Evolutionary conservation across 1,284 basidiomycete species (phyloP).

Genomic region (Ceratobasidium sp.): DNA sequence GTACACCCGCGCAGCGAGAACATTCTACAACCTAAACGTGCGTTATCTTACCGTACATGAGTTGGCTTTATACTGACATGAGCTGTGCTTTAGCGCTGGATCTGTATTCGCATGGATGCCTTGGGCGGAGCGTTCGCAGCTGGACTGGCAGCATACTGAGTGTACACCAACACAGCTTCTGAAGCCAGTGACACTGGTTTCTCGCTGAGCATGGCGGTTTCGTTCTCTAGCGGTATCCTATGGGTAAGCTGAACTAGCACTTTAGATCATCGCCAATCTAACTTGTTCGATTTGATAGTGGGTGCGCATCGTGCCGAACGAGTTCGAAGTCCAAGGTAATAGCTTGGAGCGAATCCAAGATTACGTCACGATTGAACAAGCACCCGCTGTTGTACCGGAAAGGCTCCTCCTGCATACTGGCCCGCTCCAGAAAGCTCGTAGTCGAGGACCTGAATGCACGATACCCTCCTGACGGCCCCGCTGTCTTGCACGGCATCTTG

Average conservation of each 20-base stretch:
- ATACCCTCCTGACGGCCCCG: constrained; percentile 48
- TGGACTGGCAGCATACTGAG: constrained; percentile 44
- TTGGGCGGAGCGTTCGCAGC: constrained; percentile 45
- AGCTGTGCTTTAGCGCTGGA: constrained; percentile 44
- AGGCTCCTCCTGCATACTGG: constrained; percentile 57
- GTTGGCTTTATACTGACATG: no score
- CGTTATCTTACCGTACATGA: no score
- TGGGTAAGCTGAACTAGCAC: constrained; percentile 2
- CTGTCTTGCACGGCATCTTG: constrained; percentile 57
- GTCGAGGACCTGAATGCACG: constrained; percentile 55
- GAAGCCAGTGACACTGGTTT: constrained; percentile 54
- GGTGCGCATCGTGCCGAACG: constrained; percentile 56
- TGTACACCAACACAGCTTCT: not conserved
- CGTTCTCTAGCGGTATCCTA: constrained; percentile 54
- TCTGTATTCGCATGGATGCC: constrained; percentile 46
- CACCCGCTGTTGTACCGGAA: constrained; percentile 50
- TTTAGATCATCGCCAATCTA: no score
- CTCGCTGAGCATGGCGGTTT: constrained; percentile 56
- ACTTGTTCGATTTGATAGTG: constrained; percentile 45
- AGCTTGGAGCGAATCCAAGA: constrained; percentile 58
- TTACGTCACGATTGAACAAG: constrained; percentile 54
- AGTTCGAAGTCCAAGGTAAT: constrained; percentile 57
- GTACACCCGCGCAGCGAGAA: constrained; percentile 46
- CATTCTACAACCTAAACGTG: constrained; percentile 46
- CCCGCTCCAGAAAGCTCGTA: constrained; percentile 56